Conservation (phyloP, 2,329 filamentous ascomycete species). For the Ascochyta clinopodiicola region DNA sequence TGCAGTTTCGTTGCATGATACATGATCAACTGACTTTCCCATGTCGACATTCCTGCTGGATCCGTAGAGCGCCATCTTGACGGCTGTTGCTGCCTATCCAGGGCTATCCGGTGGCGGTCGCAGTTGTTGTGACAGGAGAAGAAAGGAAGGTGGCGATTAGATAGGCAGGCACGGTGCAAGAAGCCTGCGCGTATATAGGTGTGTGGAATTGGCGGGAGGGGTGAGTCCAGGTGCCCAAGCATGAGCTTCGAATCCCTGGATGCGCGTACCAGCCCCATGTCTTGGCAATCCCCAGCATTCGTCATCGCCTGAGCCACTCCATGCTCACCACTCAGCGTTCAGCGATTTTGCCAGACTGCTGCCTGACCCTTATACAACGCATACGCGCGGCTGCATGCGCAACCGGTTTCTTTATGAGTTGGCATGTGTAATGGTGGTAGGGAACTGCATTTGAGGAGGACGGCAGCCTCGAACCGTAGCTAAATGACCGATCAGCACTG, state of each 20-base stretch:
- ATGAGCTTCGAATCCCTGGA: constrained; percentile 29
- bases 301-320: constrained; percentile 35
- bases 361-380: constrained; percentile 37
- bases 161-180: constrained; percentile 19
- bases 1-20: background rate
- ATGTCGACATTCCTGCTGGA: constrained; percentile 64
- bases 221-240: constrained; percentile 15
- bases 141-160: constrained; percentile 3
- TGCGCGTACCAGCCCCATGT: constrained; percentile 21
- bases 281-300: constrained; percentile 32
- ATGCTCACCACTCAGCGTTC: background rate
- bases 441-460: constrained; percentile 18
- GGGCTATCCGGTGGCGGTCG: constrained; percentile 16
- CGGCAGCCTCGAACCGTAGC: constrained; percentile 27
- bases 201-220: constrained; percentile 5
- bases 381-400: constrained; percentile 46
- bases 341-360: constrained; percentile 18
- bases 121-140: constrained; percentile 5
- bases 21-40: constrained; percentile 60
- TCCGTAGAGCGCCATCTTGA: constrained; percentile 50
- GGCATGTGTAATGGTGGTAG: constrained; percentile 29
- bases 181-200: constrained; percentile 18
- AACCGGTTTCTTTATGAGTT: constrained; percentile 34
- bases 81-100: constrained; percentile 29
- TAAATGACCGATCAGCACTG: constrained; percentile 33